Evolutionary conservation across 495 filamentous ascomycete genomes (phyloP).

Genomic region (Penicillium egyptiacum): DNA sequence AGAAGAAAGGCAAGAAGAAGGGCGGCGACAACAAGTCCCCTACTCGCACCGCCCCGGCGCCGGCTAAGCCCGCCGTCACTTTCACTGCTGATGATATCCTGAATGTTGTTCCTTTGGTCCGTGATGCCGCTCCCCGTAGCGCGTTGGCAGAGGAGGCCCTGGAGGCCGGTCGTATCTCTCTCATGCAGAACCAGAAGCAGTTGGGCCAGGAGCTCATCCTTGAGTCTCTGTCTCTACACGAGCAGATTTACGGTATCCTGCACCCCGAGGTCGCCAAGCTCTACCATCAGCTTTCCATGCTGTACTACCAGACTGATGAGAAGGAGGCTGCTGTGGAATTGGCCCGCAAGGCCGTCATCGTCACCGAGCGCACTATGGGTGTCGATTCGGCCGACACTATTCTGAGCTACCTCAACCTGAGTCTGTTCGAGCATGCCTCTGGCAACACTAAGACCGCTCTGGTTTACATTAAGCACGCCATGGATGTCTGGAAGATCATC

Average conservation of each 20-base stretch:
- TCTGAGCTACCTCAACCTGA: slow-evolving; percentile 91
- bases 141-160: slow-evolving; percentile 91
- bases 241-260: slow-evolving; percentile 98
- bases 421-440: slow-evolving; percentile 88
- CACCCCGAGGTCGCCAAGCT: slow-evolving; percentile 95
- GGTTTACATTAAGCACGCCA: slow-evolving; percentile 83
- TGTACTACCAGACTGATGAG: slow-evolving; percentile 94
- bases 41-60: slow-evolving; percentile 41
- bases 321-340: slow-evolving; percentile 93
- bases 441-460: slow-evolving; percentile 84
- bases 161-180: slow-evolving; percentile 90
- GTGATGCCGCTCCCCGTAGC: slow-evolving; percentile 87
- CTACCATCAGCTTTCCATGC: slow-evolving; percentile 90
- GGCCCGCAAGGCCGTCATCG: slow-evolving; percentile 92
- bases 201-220: slow-evolving; percentile 93
- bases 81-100: slow-evolving; percentile 84
- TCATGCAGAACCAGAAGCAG: slow-evolving; percentile 92
- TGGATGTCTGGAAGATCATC: slow-evolving; percentile 95
- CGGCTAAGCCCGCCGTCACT: slow-evolving; percentile 45
- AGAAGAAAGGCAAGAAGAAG: slow-evolving; percentile 80
- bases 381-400: slow-evolving; percentile 93
- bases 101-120: slow-evolving; percentile 89
- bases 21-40: slow-evolving; percentile 53
- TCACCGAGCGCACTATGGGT: slow-evolving; percentile 91
- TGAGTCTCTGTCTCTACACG: slow-evolving; percentile 92